Percentiles rank a stretch among this genome's conserved stretches.
Conservation (phyloP, 345 rosid species). For the Isatis tinctoria region DNA sequence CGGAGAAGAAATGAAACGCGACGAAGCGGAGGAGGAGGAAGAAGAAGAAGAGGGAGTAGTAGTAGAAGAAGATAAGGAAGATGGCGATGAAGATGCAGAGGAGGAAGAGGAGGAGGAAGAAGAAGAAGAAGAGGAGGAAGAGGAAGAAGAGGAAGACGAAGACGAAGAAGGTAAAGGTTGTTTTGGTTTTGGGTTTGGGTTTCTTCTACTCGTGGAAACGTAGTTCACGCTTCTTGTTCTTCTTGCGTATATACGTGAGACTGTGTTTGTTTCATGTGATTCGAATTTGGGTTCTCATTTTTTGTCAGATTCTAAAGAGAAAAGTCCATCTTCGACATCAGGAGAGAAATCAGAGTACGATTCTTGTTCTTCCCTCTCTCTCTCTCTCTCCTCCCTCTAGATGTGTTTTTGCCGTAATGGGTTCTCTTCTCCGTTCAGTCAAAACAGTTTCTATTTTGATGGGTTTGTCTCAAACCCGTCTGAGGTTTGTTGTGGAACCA, state of each 20-base stretch:
- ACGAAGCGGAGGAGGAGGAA: slow-evolving; percentile 15
- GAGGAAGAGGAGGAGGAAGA: neutral
- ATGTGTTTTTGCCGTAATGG: neutral
- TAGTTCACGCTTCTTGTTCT: neutral
- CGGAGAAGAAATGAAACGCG: slow-evolving; percentile 23
- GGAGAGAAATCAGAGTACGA: slow-evolving; percentile 67
- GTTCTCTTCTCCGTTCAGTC: slow-evolving; percentile 5
- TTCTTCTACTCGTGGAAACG: slow-evolving; percentile 1
- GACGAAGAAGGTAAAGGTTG: slow-evolving; percentile 35
- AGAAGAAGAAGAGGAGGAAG: slow-evolving; percentile 12
- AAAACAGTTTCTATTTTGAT: slow-evolving; percentile 1
- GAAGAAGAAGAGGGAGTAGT: neutral
- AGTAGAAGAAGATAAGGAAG: slow-evolving; percentile 8
- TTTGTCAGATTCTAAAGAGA: slow-evolving; percentile 53
- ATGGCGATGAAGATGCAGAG: slow-evolving; percentile 26
- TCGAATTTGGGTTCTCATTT: neutral
- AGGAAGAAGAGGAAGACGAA: slow-evolving; percentile 5
- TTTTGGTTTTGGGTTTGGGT: neutral
- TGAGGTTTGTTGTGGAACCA: neutral
- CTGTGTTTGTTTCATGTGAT: slow-evolving; percentile 18
- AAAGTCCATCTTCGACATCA: slow-evolving; percentile 49
- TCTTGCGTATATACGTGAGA: slow-evolving; percentile 19
- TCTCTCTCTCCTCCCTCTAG: neutral
- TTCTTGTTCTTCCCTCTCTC: slow-evolving; percentile 6
- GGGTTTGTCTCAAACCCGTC: neutral